Evolutionary conservation across 2,329 filamentous ascomycete genomes (phyloP).

Genomic region (Bertia moriformis): DNA sequence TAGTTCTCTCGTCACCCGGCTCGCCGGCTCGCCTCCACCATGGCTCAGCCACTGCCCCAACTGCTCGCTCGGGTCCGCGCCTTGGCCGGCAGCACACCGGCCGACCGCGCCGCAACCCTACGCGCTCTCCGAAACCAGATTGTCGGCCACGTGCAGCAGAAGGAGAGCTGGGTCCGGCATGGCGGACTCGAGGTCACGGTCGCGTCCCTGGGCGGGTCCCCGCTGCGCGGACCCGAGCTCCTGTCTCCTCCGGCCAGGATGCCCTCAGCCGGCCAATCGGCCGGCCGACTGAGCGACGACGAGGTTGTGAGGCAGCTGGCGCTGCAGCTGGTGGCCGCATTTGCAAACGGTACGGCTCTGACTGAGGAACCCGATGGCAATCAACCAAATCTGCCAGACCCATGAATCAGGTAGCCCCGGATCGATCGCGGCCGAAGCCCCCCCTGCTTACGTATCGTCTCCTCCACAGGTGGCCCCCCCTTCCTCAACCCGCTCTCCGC

Average conservation of each 20-base stretch:
- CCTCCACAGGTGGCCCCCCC: slow-evolving; percentile 53
- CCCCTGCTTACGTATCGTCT: too few species aligned
- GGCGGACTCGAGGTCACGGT: slow-evolving; percentile 51
- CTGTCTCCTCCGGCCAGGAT: too few species aligned
- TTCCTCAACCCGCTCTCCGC: slow-evolving; percentile 65
- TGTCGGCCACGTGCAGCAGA: slow-evolving; percentile 74
- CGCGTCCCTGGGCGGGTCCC: slow-evolving; percentile 24
- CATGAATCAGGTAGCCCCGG: too few species aligned
- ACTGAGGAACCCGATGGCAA: slow-evolving; percentile 3
- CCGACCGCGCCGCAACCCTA: slow-evolving; percentile 45
- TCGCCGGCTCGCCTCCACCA: too few species aligned
- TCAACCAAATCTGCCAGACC: background rate
- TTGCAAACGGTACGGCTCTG: slow-evolving; percentile 59
- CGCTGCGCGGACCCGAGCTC: slow-evolving; percentile 6
- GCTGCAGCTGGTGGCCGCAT: slow-evolving; percentile 70
- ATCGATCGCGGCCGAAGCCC: too few species aligned
- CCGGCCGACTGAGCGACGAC: slow-evolving; percentile 46
- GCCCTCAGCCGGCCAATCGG: too few species aligned
- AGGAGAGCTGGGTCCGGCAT: slow-evolving; percentile 60
- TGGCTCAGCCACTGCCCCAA: too few species aligned
- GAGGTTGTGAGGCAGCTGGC: slow-evolving; percentile 62
- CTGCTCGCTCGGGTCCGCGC: too few species aligned
- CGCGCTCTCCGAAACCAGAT: slow-evolving; percentile 74
- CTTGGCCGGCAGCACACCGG: too few species aligned
- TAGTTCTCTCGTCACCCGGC: too few species aligned